Evolutionary conservation across 371 early-diverging fungal genomes (phyloP), one percentile per base, ranked within the genome.

Genomic region (Batrachochytrium dendrobatidis): DNA sequence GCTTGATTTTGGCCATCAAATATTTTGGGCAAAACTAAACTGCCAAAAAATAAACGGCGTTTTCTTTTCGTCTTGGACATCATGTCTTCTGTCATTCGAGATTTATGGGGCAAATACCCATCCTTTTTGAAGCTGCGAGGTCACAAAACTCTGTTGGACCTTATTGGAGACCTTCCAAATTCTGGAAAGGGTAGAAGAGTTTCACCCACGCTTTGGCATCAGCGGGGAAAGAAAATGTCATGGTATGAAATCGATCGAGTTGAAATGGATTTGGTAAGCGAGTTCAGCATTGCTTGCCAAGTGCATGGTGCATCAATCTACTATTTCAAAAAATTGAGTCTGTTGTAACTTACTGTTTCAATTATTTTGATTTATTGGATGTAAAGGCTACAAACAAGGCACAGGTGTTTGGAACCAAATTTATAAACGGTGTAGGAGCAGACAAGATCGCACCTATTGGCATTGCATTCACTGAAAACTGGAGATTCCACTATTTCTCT

Each of bases 221-320:
- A 12, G 39, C 39, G 39, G 15, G 39, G 39, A 12, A 39, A 39
- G 39, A 39, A 39, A n/a, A n/a, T n/a, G 39, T 39, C 39, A n/a
- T 39, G 39, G 39, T 39, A 39, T n/a, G 39, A 39, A n/a, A n/a
- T 39, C 39, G 39, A 39, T n/a, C 39, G 39, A 12, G n/a, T 39
- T n/a, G 39, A 39, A n/a, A 15, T 15, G 15, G 39, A 39, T n/a
- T 15, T 12, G 39, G 39, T 39, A n/a, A 12, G 39, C n/a, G n/a
- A n/a, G n/a, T n/a, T n/a, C n/a, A n/a, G n/a, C n/a, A n/a, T n/a
- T n/a, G n/a, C n/a, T n/a, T n/a, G n/a, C n/a, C n/a, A n/a, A n/a
- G n/a, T n/a, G n/a, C n/a, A n/a, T n/a, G n/a, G n/a, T n/a, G n/a
- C n/a, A n/a, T n/a, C n/a, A n/a, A n/a, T n/a, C n/a, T n/a, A n/a